These are phyloP conservation scores for Lenwebbia sp. DNA, from an alignment of 345 rosid genomes.

Conservation along the genomic window DNA sequence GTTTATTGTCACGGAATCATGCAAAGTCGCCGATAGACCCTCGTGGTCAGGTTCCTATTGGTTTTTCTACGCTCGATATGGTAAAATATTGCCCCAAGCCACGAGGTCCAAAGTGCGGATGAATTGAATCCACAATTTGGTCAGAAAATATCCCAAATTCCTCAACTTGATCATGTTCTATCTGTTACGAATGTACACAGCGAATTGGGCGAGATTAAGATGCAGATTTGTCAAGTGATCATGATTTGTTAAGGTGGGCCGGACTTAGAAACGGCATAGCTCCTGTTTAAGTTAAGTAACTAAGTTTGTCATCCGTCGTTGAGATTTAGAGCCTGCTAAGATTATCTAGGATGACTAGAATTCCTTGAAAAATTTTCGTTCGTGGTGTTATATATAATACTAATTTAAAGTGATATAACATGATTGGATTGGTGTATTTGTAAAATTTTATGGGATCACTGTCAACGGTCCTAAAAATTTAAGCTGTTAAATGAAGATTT, in stretches of 20 bases:
- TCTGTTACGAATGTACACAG: background rate
- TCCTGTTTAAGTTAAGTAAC: background rate
- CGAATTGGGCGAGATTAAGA: background rate
- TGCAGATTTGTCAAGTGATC: background rate
- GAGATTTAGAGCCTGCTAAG: background rate
- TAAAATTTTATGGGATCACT: rapidly evolving
- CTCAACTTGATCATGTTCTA: background rate
- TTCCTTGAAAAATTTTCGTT: background rate
- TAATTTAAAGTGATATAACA: background rate
- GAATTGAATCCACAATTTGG: background rate
- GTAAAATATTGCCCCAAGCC: background rate
- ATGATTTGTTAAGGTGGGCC: background rate
- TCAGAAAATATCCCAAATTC: background rate
- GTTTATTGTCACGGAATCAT: background rate
- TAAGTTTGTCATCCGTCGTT: background rate
- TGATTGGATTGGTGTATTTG: background rate
- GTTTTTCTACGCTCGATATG: background rate
- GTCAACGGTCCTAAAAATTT: rapidly evolving
- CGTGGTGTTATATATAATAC: background rate
- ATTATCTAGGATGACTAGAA: background rate
- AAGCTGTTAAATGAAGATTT: background rate
- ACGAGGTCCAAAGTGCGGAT: background rate
- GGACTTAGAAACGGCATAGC: background rate
- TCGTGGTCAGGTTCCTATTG: background rate
- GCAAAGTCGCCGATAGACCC: background rate